Evolutionary conservation across 768 basidiomycete species (phyloP).

Genomic region (Boletellus sp.): DNA sequence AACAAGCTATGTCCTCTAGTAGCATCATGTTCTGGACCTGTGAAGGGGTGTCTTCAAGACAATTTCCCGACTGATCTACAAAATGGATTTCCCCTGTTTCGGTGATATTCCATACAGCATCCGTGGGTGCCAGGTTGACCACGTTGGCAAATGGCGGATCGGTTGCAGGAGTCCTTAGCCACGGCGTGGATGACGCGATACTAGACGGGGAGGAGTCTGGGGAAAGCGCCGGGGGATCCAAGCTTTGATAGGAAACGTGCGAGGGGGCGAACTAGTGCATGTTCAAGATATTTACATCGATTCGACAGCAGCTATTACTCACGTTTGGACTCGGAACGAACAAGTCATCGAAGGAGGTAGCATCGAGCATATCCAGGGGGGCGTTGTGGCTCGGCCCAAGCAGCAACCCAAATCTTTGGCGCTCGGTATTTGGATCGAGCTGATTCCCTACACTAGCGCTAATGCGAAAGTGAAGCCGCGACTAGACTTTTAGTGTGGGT

Average conservation of each 20-base stretch:
- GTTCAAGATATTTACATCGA: not conserved
- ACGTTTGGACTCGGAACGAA: not conserved
- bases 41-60: constrained; percentile 12
- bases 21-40: constrained; percentile 7
- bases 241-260: not conserved
- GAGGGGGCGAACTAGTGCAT: not conserved
- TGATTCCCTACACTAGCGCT: constrained; percentile 3
- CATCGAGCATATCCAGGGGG: not conserved
- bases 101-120: not conserved
- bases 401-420: constrained; percentile 9
- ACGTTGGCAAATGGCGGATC: not conserved
- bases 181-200: constrained; percentile 20
- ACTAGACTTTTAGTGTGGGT: not conserved
- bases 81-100: constrained; percentile 3
- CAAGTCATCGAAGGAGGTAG: not conserved
- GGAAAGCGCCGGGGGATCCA: constrained; percentile 18
- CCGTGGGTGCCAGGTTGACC: not conserved
- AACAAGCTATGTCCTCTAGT: constrained; percentile 22
- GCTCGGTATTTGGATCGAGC: not conserved
- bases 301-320: constrained; percentile 1
- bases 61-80: constrained; percentile 13
- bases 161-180: constrained; percentile 16
- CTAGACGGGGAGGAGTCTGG: constrained; percentile 25
- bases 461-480: constrained; percentile 6
- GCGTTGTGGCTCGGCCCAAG: constrained; percentile 1